A percentile compares a stretch with the other conserved stretches of the same genome.
phyloP scores from a whole-genome alignment of 768 basidiomycete species.

The Lactarius sp. region DNA sequence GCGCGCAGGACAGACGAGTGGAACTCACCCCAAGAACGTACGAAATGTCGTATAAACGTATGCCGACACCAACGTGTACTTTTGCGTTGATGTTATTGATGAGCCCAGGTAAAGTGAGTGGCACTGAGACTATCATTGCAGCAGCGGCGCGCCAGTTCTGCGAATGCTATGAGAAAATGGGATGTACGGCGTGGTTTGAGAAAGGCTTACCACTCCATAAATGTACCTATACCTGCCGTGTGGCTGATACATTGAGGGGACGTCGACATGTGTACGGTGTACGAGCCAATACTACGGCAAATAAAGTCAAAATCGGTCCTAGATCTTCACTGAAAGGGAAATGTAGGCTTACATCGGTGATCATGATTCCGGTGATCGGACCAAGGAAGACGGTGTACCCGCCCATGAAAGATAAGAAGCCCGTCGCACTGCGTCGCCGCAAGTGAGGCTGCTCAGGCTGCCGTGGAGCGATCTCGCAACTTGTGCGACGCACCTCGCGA shows the following conservation, averaged over 20 bases:
- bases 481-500: conserved; percentile 39
- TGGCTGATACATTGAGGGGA: conserved; percentile 80
- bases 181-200: background rate
- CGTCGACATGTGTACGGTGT: conserved; percentile 65
- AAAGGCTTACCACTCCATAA: conserved; percentile 52
- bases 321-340: background rate
- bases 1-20: background rate
- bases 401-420: conserved; percentile 72
- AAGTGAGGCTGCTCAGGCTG: background rate
- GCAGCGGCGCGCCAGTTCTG: conserved; percentile 81
- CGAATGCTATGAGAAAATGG: background rate
- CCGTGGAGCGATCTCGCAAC: conserved; percentile 21
- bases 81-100: conserved; percentile 65
- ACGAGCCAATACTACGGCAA: conserved; percentile 66
- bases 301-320: background rate
- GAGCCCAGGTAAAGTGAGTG: conserved; percentile 73
- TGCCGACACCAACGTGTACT: conserved; percentile 55
- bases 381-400: conserved; percentile 86
- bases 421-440: conserved; percentile 41
- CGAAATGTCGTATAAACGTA: conserved; percentile 60
- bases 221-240: conserved; percentile 75
- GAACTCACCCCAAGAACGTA: conserved; percentile 65
- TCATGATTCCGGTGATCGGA: conserved; percentile 76
- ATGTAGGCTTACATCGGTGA: conserved; percentile 43
- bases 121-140: conserved; percentile 61